Base-by-base conservation (phyloP, 176 grass and related monocot species). In the Hyparrhenia diplandra region DNA sequence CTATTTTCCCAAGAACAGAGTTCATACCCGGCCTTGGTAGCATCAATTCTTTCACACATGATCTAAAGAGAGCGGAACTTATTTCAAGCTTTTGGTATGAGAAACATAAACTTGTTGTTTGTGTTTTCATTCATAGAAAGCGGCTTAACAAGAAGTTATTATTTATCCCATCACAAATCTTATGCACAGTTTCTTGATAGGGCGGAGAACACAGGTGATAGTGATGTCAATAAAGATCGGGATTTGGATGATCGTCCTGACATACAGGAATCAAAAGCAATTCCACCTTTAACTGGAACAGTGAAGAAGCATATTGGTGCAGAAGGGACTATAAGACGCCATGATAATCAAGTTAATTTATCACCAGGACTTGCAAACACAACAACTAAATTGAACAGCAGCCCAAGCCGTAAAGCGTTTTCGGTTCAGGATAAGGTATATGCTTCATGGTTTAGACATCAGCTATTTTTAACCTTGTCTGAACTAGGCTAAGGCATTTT, bases 371-470 rank as follows among this genome's bases (percentile, higher is more conserved):
- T 88, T 77, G 57, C 49, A 12, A 81, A 34, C 51, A 75, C 90
- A 59, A 67, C 60, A 31, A 77, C 66, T 51, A 91, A 83, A 58
- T 82, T 93, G 82, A 95, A 74, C 35, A 88, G 63, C 69, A 78
- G 86, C 64, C 85, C 78, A 11, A 93, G 88, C 73, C 96, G 88
- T 73, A 98, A 98, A 91, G 92, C 92, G 36, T 98, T 98, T 89
- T 93, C 92, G 3, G 88, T 98, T 73, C 96, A 98, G 90, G 96
- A 98, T 84, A 98, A 98, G 96, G 96, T 95, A 88, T 78, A 75
- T 49, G 13, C 41, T 75, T 78, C 67, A 27, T 62, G 13, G 40
- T 58, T 47, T 57, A 61, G 41, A 47, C 69, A 16, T 74, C 31
- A 65, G 65, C 3, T 70, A 64, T 71, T 84, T 81, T 16, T 36